Conservation (phyloP, 495 filamentous ascomycete genomes). For the Arthonia radiata region DNA sequence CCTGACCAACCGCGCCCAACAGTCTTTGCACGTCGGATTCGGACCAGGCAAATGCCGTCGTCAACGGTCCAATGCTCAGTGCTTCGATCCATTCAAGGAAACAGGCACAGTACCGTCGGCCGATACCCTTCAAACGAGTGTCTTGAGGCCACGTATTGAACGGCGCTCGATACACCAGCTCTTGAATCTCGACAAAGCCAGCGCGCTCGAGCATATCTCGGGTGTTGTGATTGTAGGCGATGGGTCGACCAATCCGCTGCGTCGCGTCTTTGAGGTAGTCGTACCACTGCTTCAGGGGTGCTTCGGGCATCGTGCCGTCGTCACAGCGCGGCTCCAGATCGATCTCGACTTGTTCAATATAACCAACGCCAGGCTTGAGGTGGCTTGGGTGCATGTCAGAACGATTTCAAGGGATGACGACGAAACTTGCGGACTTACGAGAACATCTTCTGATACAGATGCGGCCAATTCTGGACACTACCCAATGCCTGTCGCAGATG, state of each 20-base stretch:
- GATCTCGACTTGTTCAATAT: slow-evolving; percentile 82
- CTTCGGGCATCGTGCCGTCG: slow-evolving; percentile 30
- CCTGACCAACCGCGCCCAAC: slow-evolving; percentile 33
- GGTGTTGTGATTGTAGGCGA: slow-evolving; percentile 40
- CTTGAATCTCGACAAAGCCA: slow-evolving; percentile 67
- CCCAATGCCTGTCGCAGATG: slow-evolving; percentile 64
- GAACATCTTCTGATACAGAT: slow-evolving; percentile 44
- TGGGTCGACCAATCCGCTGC: slow-evolving; percentile 31
- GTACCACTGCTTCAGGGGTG: slow-evolving; percentile 38
- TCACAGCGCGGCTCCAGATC: slow-evolving; percentile 62
- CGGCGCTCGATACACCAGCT: slow-evolving; percentile 46
- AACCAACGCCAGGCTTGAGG: slow-evolving; percentile 50
- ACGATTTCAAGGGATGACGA: slow-evolving; percentile 4
- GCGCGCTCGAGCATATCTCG: slow-evolving; percentile 35
- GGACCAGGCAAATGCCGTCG: slow-evolving; percentile 35
- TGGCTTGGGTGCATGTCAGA: slow-evolving; percentile 22
- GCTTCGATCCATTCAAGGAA: slow-evolving; percentile 44
- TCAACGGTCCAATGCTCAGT: slow-evolving; percentile 51
- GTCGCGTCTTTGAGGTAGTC: slow-evolving; percentile 46
- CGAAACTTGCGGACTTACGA: slow-evolving; percentile 19
- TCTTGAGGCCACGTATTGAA: slow-evolving; percentile 59
- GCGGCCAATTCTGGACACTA: slow-evolving; percentile 54
- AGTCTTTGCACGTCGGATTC: slow-evolving; percentile 36
- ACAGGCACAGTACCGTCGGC: slow-evolving; percentile 67
- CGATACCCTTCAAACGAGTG: slow-evolving; percentile 40